Conservation (phyloP, 176 grass and related monocot genomes). For the Cenchrus fungigraminus region DNA sequence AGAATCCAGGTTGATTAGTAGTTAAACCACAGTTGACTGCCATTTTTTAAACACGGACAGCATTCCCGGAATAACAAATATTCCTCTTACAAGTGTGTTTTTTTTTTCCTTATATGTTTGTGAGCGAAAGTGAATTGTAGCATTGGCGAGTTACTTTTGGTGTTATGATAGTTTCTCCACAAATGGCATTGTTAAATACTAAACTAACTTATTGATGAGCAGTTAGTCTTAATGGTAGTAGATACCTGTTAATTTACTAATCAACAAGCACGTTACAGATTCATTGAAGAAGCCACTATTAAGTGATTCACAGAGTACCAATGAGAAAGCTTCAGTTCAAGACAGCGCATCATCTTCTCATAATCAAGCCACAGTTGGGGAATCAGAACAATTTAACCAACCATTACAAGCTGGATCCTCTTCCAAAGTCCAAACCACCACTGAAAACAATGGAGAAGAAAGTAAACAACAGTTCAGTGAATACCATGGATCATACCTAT, state of each 20-base stretch:
- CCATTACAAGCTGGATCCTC: conserved; percentile 30
- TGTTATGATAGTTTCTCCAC: background rate
- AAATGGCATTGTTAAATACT: background rate
- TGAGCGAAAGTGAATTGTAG: background rate
- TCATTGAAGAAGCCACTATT: conserved; percentile 23
- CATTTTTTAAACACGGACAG: background rate
- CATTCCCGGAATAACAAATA: background rate
- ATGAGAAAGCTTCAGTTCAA: background rate
- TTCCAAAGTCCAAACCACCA: background rate
- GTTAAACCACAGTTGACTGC: background rate
- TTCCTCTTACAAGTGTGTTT: background rate
- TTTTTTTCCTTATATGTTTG: background rate
- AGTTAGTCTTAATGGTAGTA: background rate
- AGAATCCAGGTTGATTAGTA: background rate
- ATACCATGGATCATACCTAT: background rate
- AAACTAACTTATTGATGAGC: background rate
- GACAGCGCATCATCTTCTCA: background rate
- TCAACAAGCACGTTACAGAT: conserved; percentile 38
- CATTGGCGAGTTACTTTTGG: background rate
- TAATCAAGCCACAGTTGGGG: background rate
- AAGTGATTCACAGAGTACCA: background rate
- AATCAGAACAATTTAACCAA: conserved; percentile 15
- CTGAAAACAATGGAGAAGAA: background rate
- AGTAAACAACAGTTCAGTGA: background rate
- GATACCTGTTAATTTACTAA: conserved; percentile 1